These are phyloP conservation scores for Aristolochia fimbriata DNA, from an alignment of 164 flowering plant genomes.

Conservation along the genomic window DNA sequence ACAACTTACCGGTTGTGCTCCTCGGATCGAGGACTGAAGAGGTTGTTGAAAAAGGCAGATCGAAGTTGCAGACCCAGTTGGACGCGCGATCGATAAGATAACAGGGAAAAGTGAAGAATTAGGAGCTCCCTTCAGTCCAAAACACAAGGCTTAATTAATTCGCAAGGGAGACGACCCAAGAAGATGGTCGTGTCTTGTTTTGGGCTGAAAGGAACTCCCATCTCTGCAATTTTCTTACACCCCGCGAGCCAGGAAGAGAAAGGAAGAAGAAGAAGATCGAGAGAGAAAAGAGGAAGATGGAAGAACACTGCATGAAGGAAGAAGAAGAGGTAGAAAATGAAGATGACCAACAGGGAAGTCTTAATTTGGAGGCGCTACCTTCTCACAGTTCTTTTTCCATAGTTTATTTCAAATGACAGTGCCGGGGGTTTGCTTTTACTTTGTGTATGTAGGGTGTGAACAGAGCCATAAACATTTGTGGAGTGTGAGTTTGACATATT, in stretches of 20 bases:
- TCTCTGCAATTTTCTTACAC: slow-evolving; percentile 17
- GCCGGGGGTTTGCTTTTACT: too few relatives aligned
- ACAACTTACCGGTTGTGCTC: too few relatives aligned
- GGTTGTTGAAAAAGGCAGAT: too few relatives aligned
- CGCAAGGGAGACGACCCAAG: too few relatives aligned
- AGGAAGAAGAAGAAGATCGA: neutral
- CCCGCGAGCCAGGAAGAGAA: neutral
- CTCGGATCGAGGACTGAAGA: too few relatives aligned
- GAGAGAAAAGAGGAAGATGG: neutral
- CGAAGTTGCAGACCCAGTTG: too few relatives aligned
- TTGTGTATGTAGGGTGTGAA: neutral
- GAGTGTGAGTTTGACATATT: neutral
- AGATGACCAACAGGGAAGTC: neutral
- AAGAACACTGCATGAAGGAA: neutral
- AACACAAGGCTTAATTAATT: too few relatives aligned
- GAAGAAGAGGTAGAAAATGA: neutral
- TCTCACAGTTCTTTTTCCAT: neutral
- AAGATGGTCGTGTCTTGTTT: slow-evolving; percentile 5
- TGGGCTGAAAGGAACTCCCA: slow-evolving; percentile 20
- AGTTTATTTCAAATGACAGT: neutral
- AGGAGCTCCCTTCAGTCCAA: slow-evolving; percentile 27
- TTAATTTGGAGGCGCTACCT: neutral
- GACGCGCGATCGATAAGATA: neutral
- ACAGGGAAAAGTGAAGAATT: slow-evolving; percentile 15
- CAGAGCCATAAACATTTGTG: neutral